phyloP scores from a whole-genome alignment of 768 basidiomycete genomes.

The Crepidotus variabilis region DNA sequence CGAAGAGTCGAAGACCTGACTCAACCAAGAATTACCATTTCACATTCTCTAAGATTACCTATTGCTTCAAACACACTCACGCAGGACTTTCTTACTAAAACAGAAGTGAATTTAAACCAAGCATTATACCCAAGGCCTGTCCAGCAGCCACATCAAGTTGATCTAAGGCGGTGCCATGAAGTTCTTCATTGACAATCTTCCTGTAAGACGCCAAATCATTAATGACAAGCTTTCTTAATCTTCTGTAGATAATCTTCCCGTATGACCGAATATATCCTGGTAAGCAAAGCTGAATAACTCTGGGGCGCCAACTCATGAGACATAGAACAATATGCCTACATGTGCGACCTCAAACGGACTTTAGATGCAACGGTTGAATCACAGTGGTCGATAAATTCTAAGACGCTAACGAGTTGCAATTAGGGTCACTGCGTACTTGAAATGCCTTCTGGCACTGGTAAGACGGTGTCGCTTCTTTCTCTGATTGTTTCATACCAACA shows the following conservation, averaged over 20 bases:
- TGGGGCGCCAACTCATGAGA: not conserved
- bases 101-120: not conserved
- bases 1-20: too few relatives aligned
- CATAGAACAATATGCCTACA: constrained; percentile 97
- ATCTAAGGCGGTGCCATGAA: constrained; percentile 49
- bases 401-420: constrained; percentile 2
- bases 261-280: constrained; percentile 97
- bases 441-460: constrained; percentile 99
- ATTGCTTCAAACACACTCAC: too few relatives aligned
- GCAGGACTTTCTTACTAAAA: too few relatives aligned
- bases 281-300: constrained; percentile 26
- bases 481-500: constrained; percentile 98
- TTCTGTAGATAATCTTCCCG: constrained; percentile 76
- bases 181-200: constrained; percentile 78
- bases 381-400: not conserved
- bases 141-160: too few relatives aligned
- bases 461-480: constrained; percentile 93
- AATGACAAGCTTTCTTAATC: not conserved
- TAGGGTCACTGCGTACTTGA: constrained; percentile 99
- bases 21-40: too few relatives aligned
- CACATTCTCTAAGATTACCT: too few relatives aligned
- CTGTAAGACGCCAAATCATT: constrained; percentile 40
- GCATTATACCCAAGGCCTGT: not conserved
- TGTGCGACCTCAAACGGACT: constrained; percentile 97
- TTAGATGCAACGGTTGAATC: constrained; percentile 81